Evolutionary conservation across 345 rosid species (phyloP), one percentile per base, ranked within the genome.

Genomic region (Rubroshorea leprosula): DNA sequence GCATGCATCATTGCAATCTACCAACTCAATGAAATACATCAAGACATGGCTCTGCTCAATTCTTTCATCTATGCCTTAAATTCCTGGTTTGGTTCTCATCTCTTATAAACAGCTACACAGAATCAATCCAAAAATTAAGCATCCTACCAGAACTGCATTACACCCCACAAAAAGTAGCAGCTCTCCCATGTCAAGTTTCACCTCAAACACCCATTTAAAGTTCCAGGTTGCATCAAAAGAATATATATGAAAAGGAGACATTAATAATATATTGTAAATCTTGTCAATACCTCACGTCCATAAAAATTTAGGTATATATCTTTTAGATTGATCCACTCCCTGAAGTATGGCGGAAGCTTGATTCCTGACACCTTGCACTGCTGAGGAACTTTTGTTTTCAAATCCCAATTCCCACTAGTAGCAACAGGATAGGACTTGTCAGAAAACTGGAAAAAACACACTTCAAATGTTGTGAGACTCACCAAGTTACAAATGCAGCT

Each of bases 401-500:
- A 66, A 77, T 92, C 98, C 98, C 96, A 92, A 50, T 92, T 88
- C 55, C 98, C 96, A 73, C 98, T 92, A 68, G 58, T 29, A 67
- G 10, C 62, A 68, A 39, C 46, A 51, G 14, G 61, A 56, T 3
- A 35, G 64, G 39, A n/a, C 56, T n/a, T 25, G 51, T 74, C 65
- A 69, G 76, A 21, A n/a, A 69, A 50, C 67, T 12, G 45, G 10
- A 14, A 43, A 19, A 41, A 54, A 53, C 15, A 22, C 19, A 15
- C 7, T 2, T 53, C n/a, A 61, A 43, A 20, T 11, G 22, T 17
- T 8, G 23, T 22, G 14, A 43, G 48, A 74, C 86, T 73, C 72
- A 88, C 98, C 98, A 88, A 56, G 95, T 92, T 45, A 86, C 84
- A 75, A 92, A 88, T 51, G 98, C 95, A 41, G 95, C 92, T 55